Conservation (phyloP, 768 basidiomycete species). For the Kwoniella bestiolae region DNA sequence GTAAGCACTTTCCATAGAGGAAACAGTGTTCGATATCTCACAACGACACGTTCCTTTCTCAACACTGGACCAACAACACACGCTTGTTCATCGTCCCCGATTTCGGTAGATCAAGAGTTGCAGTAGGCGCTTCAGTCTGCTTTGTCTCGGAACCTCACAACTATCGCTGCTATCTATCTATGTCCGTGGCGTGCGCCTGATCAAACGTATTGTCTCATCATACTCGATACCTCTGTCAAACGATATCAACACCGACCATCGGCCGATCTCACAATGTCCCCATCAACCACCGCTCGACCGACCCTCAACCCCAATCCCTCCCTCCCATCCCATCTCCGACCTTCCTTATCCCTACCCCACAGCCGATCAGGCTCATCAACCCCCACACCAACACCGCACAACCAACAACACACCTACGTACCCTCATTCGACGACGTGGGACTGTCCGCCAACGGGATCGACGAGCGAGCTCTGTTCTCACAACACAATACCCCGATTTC, state of each 20-base stretch:
- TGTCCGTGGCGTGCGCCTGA: no score
- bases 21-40: no score
- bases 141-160: no score
- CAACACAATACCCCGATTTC: slow-evolving; percentile 7
- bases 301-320: slow-evolving; percentile 4
- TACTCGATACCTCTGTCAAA: no score
- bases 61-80: no score
- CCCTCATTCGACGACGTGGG: slow-evolving; percentile 24
- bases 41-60: no score
- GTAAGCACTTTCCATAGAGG: no score
- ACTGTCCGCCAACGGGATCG: slow-evolving; percentile 9
- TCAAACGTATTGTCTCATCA: no score
- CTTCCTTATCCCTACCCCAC: neutral
- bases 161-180: no score
- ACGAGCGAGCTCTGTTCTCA: slow-evolving; percentile 29
- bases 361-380: neutral
- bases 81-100: no score
- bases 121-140: no score
- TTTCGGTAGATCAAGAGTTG: no score
- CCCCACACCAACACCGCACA: slow-evolving; percentile 19
- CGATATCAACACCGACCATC: neutral
- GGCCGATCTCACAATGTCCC: slow-evolving; percentile 11
- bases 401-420: slow-evolving; percentile 37
- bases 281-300: slow-evolving; percentile 1
- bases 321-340: slow-evolving; percentile 10